A percentile compares a stretch with the other conserved stretches of the same genome.
Conservation (phyloP, 345 rosid species). For the Atalantia buxifolia region DNA sequence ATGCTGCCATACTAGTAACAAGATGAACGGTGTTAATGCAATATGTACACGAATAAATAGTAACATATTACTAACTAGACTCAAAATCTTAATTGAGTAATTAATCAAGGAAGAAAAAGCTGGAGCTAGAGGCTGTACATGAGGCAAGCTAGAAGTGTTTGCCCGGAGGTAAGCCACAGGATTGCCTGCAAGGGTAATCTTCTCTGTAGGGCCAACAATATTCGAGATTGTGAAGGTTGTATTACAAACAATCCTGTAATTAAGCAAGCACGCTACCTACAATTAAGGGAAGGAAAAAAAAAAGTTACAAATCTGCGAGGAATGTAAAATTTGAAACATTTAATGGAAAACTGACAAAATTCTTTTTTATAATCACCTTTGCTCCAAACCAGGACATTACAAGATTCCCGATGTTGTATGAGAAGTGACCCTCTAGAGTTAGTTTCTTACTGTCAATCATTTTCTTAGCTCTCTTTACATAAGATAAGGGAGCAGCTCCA, state of each 20-base stretch:
- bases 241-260: slow-evolving; percentile 47
- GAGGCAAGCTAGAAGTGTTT: slow-evolving; percentile 39
- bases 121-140: slow-evolving; percentile 26
- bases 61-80: not conserved
- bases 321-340: not conserved
- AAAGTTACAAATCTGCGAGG: not conserved
- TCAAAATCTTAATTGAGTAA: not conserved
- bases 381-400: slow-evolving; percentile 41
- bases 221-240: slow-evolving; percentile 55
- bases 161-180: slow-evolving; percentile 42
- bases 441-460: slow-evolving; percentile 52
- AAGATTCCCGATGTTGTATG: slow-evolving; percentile 34
- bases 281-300: not conserved
- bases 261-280: slow-evolving; percentile 44
- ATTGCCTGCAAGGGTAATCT: slow-evolving; percentile 40
- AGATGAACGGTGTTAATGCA: too few relatives aligned
- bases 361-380: slow-evolving; percentile 26
- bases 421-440: slow-evolving; percentile 47
- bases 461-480: slow-evolving; percentile 44
- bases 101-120: not conserved
- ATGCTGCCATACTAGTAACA: too few relatives aligned
- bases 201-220: slow-evolving; percentile 49
- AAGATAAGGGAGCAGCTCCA: slow-evolving; percentile 29
- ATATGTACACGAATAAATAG: too few relatives aligned
- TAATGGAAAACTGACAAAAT: not conserved